These are phyloP conservation scores for Lyophyllum decastes DNA, from an alignment of 768 basidiomycete species.

Conservation along the genomic window DNA sequence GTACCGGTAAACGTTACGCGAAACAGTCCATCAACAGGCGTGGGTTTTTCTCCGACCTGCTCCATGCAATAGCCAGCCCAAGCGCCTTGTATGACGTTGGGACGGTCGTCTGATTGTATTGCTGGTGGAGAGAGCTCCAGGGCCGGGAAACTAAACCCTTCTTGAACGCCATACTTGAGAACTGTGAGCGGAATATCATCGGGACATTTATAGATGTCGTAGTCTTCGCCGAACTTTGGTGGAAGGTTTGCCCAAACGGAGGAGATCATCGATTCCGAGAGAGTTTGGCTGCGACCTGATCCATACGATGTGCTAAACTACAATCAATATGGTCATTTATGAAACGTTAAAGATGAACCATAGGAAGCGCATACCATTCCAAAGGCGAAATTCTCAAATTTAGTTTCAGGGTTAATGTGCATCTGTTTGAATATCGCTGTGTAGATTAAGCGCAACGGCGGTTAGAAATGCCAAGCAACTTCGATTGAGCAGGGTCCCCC, in stretches of 20 bases:
- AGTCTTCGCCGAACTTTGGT: background rate
- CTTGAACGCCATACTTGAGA: background rate
- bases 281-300: background rate
- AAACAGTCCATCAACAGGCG: background rate
- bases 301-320: constrained; percentile 2
- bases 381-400: constrained; percentile 7
- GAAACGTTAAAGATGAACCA: background rate
- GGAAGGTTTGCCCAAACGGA: background rate
- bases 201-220: background rate
- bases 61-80: constrained; percentile 4
- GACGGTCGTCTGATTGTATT: background rate
- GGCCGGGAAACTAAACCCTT: background rate
- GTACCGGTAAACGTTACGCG: background rate
- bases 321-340: background rate
- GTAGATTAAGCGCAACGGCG: background rate
- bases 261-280: background rate
- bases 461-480: too few species aligned
- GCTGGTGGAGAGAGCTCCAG: background rate
- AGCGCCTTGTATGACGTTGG: background rate
- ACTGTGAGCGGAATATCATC: background rate
- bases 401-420: background rate
- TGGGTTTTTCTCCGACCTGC: background rate
- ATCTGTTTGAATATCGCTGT: constrained; percentile 11
- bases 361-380: constrained; percentile 1
- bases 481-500: too few species aligned